phyloP scores from a whole-genome alignment of 352 stramenopile species.

The Pythium dissimile region DNA sequence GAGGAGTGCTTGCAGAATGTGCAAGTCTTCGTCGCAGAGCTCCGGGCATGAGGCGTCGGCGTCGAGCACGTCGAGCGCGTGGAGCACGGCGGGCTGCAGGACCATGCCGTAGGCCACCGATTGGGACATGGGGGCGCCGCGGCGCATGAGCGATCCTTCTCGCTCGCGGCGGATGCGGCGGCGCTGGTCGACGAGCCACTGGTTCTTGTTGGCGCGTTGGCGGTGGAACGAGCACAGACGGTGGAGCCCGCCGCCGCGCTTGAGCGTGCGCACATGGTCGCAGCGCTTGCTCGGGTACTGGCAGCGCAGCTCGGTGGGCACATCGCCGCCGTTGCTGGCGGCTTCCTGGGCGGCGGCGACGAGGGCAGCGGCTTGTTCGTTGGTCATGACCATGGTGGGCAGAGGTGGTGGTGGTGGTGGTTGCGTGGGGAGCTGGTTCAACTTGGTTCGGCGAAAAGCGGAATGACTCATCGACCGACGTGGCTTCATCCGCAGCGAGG shows the following conservation, averaged over 20 bases:
- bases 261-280: conserved; percentile 10
- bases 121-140: background rate
- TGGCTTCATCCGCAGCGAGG: conserved; percentile 4
- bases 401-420: background rate
- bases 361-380: conserved; percentile 9
- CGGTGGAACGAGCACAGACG: conserved; percentile 11
- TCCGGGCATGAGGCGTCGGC: background rate
- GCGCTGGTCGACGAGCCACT: conserved; percentile 23
- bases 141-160: conserved; percentile 6
- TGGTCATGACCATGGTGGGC: conserved; percentile 7
- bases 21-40: conserved; percentile 12
- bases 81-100: background rate
- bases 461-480: conserved; percentile 7
- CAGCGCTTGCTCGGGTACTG: conserved; percentile 17
- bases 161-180: conserved; percentile 18
- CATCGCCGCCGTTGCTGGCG: conserved; percentile 3
- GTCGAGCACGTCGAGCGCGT: background rate
- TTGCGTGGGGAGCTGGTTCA: background rate
- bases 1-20: conserved; percentile 17
- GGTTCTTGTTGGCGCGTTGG: conserved; percentile 24
- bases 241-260: conserved; percentile 12
- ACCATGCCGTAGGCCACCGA: background rate
- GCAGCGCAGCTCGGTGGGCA: conserved; percentile 4
- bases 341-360: conserved; percentile 11
- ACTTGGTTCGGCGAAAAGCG: conserved; percentile 9